A percentile compares a stretch with the other conserved stretches of the same genome.
phyloP scores from a whole-genome alignment of 2,329 filamentous ascomycete genomes.

The Ascochyta pisi region DNA sequence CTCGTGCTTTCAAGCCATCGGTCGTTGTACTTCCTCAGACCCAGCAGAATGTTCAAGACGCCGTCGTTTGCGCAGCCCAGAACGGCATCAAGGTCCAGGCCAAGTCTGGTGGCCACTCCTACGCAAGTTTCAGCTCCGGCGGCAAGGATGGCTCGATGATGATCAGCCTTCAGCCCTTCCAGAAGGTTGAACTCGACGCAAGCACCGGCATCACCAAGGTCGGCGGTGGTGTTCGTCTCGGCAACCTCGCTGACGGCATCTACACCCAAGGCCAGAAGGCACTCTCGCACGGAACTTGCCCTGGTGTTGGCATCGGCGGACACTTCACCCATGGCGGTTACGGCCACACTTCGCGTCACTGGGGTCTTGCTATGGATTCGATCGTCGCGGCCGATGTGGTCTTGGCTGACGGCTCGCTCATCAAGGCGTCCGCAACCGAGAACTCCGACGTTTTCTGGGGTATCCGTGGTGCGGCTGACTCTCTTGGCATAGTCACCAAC shows the following conservation, averaged over 20 bases:
- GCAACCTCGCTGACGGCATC: slow-evolving; percentile 48
- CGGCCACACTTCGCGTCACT: slow-evolving; percentile 44
- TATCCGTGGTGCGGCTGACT: slow-evolving; percentile 51
- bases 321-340: slow-evolving; percentile 49
- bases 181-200: slow-evolving; percentile 52
- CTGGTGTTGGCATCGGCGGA: slow-evolving; percentile 51
- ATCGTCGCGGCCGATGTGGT: slow-evolving; percentile 48
- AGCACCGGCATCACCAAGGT: slow-evolving; percentile 52
- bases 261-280: slow-evolving; percentile 48
- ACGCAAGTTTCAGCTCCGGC: slow-evolving; percentile 59
- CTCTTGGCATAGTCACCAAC: slow-evolving; percentile 50
- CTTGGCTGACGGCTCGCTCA: slow-evolving; percentile 48
- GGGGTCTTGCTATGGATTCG: slow-evolving; percentile 47
- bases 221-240: slow-evolving; percentile 58
- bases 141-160: slow-evolving; percentile 59
- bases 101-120: slow-evolving; percentile 70
- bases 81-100: slow-evolving; percentile 64
- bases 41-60: slow-evolving; percentile 61
- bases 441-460: slow-evolving; percentile 53
- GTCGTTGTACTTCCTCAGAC: slow-evolving; percentile 64
- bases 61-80: slow-evolving; percentile 63
- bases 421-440: slow-evolving; percentile 41
- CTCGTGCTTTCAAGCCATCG: slow-evolving; percentile 53
- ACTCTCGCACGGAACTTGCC: slow-evolving; percentile 61
- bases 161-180: slow-evolving; percentile 57